Conservation (phyloP, 2,329 filamentous ascomycete species). For the Pestalotiopsis sp. region DNA sequence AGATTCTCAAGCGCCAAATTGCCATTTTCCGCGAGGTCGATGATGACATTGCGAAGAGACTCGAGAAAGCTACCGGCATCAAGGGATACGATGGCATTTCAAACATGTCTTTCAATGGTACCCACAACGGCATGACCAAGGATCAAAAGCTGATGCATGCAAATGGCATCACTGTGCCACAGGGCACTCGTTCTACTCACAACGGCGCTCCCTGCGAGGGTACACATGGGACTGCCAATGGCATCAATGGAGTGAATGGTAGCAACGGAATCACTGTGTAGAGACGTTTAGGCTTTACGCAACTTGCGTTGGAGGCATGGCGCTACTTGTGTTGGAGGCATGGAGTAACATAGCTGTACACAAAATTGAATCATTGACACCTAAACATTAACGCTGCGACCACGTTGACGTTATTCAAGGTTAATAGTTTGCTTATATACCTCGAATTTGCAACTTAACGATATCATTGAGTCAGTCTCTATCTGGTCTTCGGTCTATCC, state of each 20-base stretch:
- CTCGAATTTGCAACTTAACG: no score
- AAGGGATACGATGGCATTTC: slow-evolving; percentile 61
- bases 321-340: not conserved
- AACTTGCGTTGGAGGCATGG: not conserved
- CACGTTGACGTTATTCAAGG: no score
- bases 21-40: slow-evolving; percentile 66
- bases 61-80: slow-evolving; percentile 65
- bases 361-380: not conserved
- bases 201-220: slow-evolving; percentile 49
- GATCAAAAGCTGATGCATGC: slow-evolving; percentile 46
- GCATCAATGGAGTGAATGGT: slow-evolving; percentile 14
- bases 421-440: no score
- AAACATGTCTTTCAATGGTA: slow-evolving; percentile 58
- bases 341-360: not conserved
- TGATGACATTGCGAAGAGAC: slow-evolving; percentile 54
- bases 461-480: no score
- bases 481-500: not conserved
- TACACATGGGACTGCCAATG: slow-evolving; percentile 33
- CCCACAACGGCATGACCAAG: slow-evolving; percentile 61
- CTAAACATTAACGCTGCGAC: no score
- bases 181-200: slow-evolving; percentile 30
- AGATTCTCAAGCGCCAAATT: slow-evolving; percentile 66
- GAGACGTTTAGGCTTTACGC: no score
- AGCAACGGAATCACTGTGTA: not conserved
- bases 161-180: slow-evolving; percentile 46